phyloP scores from a whole-genome alignment of 2,329 filamentous ascomycete species.

The Thelonectria rubi region DNA sequence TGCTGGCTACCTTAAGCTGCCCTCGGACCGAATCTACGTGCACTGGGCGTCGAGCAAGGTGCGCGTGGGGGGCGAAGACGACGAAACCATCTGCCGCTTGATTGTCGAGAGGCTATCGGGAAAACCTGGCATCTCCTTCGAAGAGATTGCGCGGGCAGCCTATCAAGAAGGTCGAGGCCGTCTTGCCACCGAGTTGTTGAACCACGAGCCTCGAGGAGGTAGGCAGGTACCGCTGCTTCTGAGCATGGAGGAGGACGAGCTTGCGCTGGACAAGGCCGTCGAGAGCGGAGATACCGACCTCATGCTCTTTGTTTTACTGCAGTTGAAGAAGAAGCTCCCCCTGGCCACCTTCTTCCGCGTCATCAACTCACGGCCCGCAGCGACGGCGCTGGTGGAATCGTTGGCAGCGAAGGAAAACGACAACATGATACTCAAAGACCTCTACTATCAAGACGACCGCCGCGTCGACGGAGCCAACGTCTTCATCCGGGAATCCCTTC shows the following conservation, averaged over 20 bases:
- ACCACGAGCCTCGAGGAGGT: conserved; percentile 93
- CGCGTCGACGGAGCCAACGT: conserved; percentile 88
- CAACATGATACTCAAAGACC: conserved; percentile 86
- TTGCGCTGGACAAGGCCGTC: conserved; percentile 95
- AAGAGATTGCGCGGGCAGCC: conserved; percentile 89
- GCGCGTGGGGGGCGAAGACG: conserved; percentile 82
- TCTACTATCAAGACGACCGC: conserved; percentile 97
- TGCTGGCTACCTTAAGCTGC: conserved; percentile 84
- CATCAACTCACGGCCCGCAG: conserved; percentile 85
- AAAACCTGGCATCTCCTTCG: conserved; percentile 93
- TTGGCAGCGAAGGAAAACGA: conserved; percentile 75
- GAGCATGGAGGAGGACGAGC: conserved; percentile 94
- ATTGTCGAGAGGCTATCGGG: conserved; percentile 88
- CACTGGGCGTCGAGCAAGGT: conserved; percentile 98
- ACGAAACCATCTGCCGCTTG: conserved; percentile 84
- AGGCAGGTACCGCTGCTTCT: conserved; percentile 93
- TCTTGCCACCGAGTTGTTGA: conserved; percentile 90
- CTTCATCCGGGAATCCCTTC: conserved; percentile 83
- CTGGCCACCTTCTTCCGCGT: conserved; percentile 91
- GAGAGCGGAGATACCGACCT: conserved; percentile 95
- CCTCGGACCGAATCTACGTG: conserved; percentile 90
- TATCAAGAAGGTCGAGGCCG: conserved; percentile 91
- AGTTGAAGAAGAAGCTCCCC: conserved; percentile 89
- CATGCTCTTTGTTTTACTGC: conserved; percentile 86
- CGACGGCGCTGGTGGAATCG: conserved; percentile 88